A percentile compares a stretch with the other conserved stretches of the same genome.
phyloP scores from a whole-genome alignment of 2,329 filamentous ascomycete species.

The Phyllachora maydis region DNA sequence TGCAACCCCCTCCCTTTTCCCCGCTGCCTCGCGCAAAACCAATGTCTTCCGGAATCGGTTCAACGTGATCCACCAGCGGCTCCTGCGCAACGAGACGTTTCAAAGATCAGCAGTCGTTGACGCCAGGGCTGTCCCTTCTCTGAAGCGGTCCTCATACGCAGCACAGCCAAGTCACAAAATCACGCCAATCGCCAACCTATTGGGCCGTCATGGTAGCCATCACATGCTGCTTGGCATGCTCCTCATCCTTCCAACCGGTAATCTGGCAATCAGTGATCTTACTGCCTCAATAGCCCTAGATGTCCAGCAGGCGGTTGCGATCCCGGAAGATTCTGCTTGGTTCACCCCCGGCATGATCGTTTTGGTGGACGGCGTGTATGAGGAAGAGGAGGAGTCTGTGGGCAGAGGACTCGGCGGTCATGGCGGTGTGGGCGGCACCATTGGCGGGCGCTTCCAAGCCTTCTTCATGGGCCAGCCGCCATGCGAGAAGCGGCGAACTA shows the following conservation, averaged over 20 bases:
- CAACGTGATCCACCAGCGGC: slow-evolving; percentile 76
- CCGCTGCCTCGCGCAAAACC: slow-evolving; percentile 63
- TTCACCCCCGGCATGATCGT: slow-evolving; percentile 94
- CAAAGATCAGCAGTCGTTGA: slow-evolving; percentile 59
- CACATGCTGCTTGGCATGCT: slow-evolving; percentile 80
- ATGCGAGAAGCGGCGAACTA: slow-evolving; percentile 63
- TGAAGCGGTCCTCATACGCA: slow-evolving; percentile 38
- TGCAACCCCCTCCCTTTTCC: slow-evolving; percentile 49
- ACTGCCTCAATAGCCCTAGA: slow-evolving; percentile 79
- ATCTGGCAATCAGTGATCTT: slow-evolving; percentile 64
- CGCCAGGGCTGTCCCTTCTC: slow-evolving; percentile 27
- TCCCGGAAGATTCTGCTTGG: slow-evolving; percentile 76
- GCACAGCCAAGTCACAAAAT: slow-evolving; percentile 59
- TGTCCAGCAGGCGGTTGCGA: slow-evolving; percentile 56
- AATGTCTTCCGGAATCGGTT: slow-evolving; percentile 76
- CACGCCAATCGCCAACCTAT: slow-evolving; percentile 58
- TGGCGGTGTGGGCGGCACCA: slow-evolving; percentile 69
- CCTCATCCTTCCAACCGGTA: slow-evolving; percentile 59
- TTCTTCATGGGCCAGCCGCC: slow-evolving; percentile 86
- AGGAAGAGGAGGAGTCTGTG: slow-evolving; percentile 62
- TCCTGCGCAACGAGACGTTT: slow-evolving; percentile 84
- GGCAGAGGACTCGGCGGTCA: slow-evolving; percentile 54
- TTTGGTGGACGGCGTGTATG: slow-evolving; percentile 85
- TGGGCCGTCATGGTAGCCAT: slow-evolving; percentile 62
- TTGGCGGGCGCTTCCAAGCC: slow-evolving; percentile 80